Evolutionary conservation across 768 basidiomycete genomes (phyloP), one percentile per base, ranked within the genome.

Genomic region (Collybiopsis luxurians): DNA sequence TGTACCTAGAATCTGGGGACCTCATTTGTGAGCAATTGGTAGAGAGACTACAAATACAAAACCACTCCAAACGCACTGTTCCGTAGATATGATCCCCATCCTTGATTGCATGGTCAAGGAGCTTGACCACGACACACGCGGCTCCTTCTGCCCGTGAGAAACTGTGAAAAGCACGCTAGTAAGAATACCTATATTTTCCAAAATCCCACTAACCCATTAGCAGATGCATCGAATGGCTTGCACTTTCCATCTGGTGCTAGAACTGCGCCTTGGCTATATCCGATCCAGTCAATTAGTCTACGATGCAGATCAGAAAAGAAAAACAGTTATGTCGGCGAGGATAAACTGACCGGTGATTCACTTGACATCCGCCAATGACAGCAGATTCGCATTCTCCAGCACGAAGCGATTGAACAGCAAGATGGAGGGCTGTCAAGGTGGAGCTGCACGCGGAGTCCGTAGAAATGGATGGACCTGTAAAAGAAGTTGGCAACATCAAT

Each of bases 401-500:
- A 21, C 66, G 66, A 5, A 82, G 64, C 0, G 77, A 72, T 39
- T 76, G 75, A 2, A 80, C 67, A 2, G 76, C 81, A 12, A 82
- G 70, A 64, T 83, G 80, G 46, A 78, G 66, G 2, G 77, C 78
- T 2, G 69, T 74, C 24, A 77, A 62, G 9, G 69, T 72, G n/a
- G 79, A 81, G 28, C 39, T 52, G 49, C 81, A 82, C 2, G 79
- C 79, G 0, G 78, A 79, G 59, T 83, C 80, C 0, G 75, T 61
- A 9, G 79, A 75, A 36, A 82, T 58, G 3, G 81, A 83, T 10
- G 81, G 82, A 10, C 80, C 46, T 24, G 12, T 17, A 1, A 26
- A 45, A 43, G 40, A 15, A 15, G n/a, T n/a, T n/a, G n/a, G n/a
- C n/a, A n/a, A n/a, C n/a, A n/a, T n/a, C n/a, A n/a, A n/a, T 43